Evolutionary conservation across 345 rosid genomes (phyloP), one percentile per base, ranked within the genome.

Genomic region (Brassica rapa): DNA sequence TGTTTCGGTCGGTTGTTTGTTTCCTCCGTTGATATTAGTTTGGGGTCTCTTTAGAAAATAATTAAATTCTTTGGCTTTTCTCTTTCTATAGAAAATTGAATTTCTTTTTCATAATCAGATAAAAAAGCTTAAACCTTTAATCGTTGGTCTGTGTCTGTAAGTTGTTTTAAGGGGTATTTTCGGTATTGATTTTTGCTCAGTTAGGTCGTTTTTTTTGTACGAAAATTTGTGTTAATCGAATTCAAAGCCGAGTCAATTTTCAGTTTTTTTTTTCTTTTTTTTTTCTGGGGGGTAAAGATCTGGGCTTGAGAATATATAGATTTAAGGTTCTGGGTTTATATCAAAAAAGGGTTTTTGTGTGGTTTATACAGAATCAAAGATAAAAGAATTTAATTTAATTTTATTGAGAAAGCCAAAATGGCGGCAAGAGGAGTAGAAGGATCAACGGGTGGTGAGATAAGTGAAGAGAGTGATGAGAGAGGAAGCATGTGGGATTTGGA

Each of bases 401-500:
- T 41, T 10, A n/a, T 43, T 43, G 15, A 43, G 15, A 43, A 43
- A 4, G 15, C n/a, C 12, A 43, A 43, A 75, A 88, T 89, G 90
- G 74, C 78, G 67, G 73, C 89, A 53, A 80, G 87, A 83, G 80
- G 15, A 43, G 53, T 75, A 21, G 92, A 87, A 77, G 71, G 77
- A 76, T 77, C 92, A 65, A 71, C 81, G 41, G 74, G 77, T 23
- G 41, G 72, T 74, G 91, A 87, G 82, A 82, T 86, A 71, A 87
- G 82, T 80, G 94, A 85, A 81, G 93, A 86, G 24, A 53, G 74
- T 75, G 86, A 79, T 33, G 81, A 33, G 46, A 89, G 80, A 83
- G 96, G 94, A 9, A 86, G 88, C 23, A 93, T 91, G 96, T 91
- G 98, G 99, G 92, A 71, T 81, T 84, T 93, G 88, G 49, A 41